phyloP scores from a whole-genome alignment of 345 rosid species.

The Corchorus capsularis region DNA sequence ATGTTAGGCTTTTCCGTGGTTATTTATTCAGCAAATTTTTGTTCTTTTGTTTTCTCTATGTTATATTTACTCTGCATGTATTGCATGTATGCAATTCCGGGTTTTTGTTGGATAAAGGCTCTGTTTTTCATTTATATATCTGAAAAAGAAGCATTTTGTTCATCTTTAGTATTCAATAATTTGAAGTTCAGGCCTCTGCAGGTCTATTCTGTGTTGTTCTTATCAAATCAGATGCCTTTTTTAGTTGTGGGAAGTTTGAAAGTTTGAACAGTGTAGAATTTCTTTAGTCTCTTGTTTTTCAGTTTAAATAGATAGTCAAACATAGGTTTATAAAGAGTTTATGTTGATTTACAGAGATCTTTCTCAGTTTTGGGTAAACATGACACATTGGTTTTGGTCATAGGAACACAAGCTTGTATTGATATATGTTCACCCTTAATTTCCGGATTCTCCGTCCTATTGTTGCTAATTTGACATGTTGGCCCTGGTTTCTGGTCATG shows the following conservation, averaged over 20 bases:
- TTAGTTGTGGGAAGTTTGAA: neutral
- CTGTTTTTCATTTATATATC: neutral
- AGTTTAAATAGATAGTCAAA: neutral
- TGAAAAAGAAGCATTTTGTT: neutral
- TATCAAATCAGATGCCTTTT: neutral
- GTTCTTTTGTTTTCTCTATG: neutral
- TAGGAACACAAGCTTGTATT: neutral
- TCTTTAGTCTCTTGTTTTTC: neutral
- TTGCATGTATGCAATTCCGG: neutral
- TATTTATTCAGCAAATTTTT: neutral
- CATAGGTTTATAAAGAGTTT: neutral
- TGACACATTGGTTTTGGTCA: neutral
- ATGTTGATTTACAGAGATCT: neutral
- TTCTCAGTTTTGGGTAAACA: neutral
- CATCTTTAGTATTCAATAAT: slow-evolving; percentile 1
- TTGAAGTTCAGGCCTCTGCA: neutral
- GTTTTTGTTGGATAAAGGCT: neutral
- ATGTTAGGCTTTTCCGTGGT: neutral
- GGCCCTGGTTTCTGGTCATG: neutral
- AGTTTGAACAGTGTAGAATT: neutral
- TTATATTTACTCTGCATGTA: neutral
- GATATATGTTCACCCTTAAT: neutral
- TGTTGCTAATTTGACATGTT: neutral
- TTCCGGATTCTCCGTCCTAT: neutral
- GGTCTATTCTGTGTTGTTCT: neutral